Percentiles rank a stretch among this genome's conserved stretches.
phyloP scores from a whole-genome alignment of 331 rosid genomes.

The Quercus tomentella region DNA sequence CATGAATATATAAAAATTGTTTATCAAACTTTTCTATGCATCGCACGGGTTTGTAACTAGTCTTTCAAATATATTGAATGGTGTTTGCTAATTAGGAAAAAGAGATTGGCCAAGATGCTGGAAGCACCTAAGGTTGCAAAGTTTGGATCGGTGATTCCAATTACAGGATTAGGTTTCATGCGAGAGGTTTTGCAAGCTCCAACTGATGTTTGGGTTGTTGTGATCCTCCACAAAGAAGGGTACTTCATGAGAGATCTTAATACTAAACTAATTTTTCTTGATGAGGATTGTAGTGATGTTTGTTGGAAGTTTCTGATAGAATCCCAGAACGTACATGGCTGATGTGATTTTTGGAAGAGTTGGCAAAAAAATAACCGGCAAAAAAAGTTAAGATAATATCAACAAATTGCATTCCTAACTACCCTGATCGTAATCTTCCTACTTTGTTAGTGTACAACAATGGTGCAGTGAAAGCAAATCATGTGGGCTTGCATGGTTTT shows the following conservation, averaged over 20 bases:
- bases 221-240: conserved; percentile 86
- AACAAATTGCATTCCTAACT: conserved; percentile 91
- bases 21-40: too few species aligned
- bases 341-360: conserved; percentile 78
- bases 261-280: background rate
- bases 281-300: background rate
- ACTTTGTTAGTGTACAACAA: conserved; percentile 86
- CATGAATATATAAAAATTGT: too few species aligned
- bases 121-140: conserved; percentile 72
- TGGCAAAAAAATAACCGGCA: conserved; percentile 67
- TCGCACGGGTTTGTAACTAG: rapidly evolving
- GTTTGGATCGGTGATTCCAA: conserved; percentile 73
- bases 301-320: conserved; percentile 25
- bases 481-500: conserved; percentile 69
- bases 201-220: conserved; percentile 97
- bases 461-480: conserved; percentile 85
- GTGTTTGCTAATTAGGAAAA: conserved; percentile 54
- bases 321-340: conserved; percentile 71
- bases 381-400: conserved; percentile 88
- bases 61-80: background rate
- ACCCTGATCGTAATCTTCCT: conserved; percentile 68
- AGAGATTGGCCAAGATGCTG: conserved; percentile 77
- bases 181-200: conserved; percentile 93
- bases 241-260: conserved; percentile 13
- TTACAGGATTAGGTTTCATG: conserved; percentile 89